Evolutionary conservation across 352 stramenopile species (phyloP).

Genomic region (Globisporangium heterothallicum): DNA sequence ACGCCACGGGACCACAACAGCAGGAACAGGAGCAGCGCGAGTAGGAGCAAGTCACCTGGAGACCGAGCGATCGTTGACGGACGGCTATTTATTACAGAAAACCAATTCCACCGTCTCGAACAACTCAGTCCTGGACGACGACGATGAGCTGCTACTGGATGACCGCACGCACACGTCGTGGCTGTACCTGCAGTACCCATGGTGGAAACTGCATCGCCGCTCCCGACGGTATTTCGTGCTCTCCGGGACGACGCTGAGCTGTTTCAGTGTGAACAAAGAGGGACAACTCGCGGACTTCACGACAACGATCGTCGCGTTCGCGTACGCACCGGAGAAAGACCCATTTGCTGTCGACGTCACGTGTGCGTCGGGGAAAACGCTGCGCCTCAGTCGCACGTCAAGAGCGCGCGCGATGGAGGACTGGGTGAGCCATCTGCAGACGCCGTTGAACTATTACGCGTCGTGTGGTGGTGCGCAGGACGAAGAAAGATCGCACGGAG

Average conservation of each 20-base stretch:
- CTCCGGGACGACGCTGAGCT: conserved; percentile 33
- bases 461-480: too few relatives aligned
- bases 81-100: conserved; percentile 2
- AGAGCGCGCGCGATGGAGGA: not conserved
- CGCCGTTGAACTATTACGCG: too few relatives aligned
- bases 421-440: conserved; percentile 7
- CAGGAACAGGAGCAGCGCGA: not conserved
- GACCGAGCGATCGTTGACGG: not conserved
- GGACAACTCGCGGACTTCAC: conserved; percentile 30
- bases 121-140: not conserved
- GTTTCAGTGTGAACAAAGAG: conserved; percentile 49
- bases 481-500: too few relatives aligned
- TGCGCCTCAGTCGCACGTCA: conserved; percentile 11
- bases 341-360: conserved; percentile 1
- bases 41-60: too few relatives aligned
- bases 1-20: not conserved
- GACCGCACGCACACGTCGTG: conserved; percentile 22
- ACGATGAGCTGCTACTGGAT: conserved; percentile 5
- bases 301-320: conserved; percentile 15
- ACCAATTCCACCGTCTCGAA: not conserved
- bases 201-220: conserved; percentile 26
- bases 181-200: conserved; percentile 32
- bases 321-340: conserved; percentile 9
- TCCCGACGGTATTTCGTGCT: conserved; percentile 29
- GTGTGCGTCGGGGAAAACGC: conserved; percentile 12